phyloP scores from a whole-genome alignment of 371 early-diverging fungal species.

The Mucor plumbeus region DNA sequence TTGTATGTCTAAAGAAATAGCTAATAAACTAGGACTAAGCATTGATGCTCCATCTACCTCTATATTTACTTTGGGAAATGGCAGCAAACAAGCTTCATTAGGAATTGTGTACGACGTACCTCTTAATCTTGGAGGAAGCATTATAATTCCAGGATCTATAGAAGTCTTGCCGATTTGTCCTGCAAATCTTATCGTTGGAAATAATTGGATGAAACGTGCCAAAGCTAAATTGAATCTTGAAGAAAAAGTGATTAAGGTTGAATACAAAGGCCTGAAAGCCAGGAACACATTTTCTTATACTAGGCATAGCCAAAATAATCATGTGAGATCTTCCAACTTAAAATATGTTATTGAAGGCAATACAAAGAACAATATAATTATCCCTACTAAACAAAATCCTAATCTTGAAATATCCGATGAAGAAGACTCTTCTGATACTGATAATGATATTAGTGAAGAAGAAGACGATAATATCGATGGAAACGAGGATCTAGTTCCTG shows the following conservation, averaged over 20 bases:
- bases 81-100: constrained; percentile 1
- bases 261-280: constrained; percentile 25
- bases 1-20: not conserved
- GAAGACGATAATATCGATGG: too few species aligned
- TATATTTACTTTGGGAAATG: constrained; percentile 12
- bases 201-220: not conserved
- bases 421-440: too few species aligned
- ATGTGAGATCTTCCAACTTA: too few species aligned
- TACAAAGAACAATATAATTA: too few species aligned
- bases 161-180: constrained; percentile 3
- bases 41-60: constrained; percentile 6
- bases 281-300: too few species aligned
- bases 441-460: too few species aligned
- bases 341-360: too few species aligned
- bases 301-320: too few species aligned
- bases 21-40: not conserved
- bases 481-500: too few species aligned
- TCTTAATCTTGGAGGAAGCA: not conserved
- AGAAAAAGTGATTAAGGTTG: not conserved
- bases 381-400: too few species aligned
- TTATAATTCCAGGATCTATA: not conserved
- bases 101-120: constrained; percentile 12
- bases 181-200: constrained; percentile 3
- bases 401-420: too few species aligned
- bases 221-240: constrained; percentile 1